Evolutionary conservation across 1,284 basidiomycete genomes (phyloP).

Genomic region (Porphyrellus sp.): DNA sequence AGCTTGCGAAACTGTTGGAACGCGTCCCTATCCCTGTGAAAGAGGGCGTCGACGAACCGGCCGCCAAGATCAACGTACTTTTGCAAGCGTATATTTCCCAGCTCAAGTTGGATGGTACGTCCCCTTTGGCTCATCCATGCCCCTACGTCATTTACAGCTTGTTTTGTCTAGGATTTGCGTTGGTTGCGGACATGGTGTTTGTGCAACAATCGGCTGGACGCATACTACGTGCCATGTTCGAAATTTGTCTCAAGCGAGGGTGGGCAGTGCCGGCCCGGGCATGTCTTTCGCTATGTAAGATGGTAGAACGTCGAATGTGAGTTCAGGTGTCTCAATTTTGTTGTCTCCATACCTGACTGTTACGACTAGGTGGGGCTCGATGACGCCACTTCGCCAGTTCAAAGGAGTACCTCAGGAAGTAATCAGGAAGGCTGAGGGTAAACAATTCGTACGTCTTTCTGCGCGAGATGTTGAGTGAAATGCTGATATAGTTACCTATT

Average conservation of each 20-base stretch:
- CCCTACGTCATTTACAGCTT: not conserved
- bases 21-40: constrained; percentile 97
- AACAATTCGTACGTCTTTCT: constrained; percentile 78
- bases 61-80: constrained; percentile 96
- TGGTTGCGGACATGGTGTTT: constrained; percentile 98
- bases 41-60: constrained; percentile 93
- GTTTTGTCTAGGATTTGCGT: constrained; percentile 68
- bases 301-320: constrained; percentile 88
- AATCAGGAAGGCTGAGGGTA: constrained; percentile 90
- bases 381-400: constrained; percentile 97
- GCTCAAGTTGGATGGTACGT: constrained; percentile 81
- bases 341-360: not conserved
- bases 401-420: constrained; percentile 86
- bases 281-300: constrained; percentile 94
- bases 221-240: constrained; percentile 96
- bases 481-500: constrained; percentile 1
- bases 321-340: constrained; percentile 19
- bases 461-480: not conserved
- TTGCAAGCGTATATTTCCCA: constrained; percentile 95
- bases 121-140: constrained; percentile 3
- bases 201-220: constrained; percentile 90
- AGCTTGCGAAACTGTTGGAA: constrained; percentile 90
- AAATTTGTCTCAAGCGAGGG: constrained; percentile 97
- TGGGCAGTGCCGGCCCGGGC: constrained; percentile 94
- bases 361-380: constrained; percentile 82